Base-by-base conservation (phyloP, 768 basidiomycete genomes). In the Rubroboletus pulcherrimus region DNA sequence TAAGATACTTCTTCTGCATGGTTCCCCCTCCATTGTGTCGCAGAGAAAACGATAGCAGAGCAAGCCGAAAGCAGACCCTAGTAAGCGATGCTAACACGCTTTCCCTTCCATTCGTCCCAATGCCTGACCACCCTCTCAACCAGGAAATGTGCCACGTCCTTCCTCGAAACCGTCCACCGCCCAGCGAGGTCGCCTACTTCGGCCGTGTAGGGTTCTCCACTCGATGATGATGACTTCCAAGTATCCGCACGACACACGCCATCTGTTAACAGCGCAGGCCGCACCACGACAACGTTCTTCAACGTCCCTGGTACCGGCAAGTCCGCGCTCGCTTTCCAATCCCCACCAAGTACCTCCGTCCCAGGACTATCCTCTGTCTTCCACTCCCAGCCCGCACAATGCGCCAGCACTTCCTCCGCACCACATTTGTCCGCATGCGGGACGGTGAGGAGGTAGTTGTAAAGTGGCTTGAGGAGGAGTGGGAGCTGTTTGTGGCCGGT, bases 111-210 rank as follows among this genome's bases (percentile, higher is more conserved):
- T 49, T 81, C 72, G 7, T 75, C 64, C 87, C 86, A 85, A 19
- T 76, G 64, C 48, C 71, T 70, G 21, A 75, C 40, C 19, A 78
- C 61, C 0, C 69, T 74, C 46, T 85, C 78, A 4, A 76, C 79
- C 14, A 88, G 63, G 67, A 87, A 87, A 71, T 87, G 84, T 0
- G 81, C 83, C 2, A 85, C 82, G 63, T 89, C 86, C 61, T 73
- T 75, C 62, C 86, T 76, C 37, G 85, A 84, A 4, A 89, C 64
- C n/a, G 78, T 78, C 63, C 76, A 87, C 4, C 72, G 73, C 12
- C 66, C 55, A 4, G 34, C 7, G 11, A 81, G 11, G n/a, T 81
- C 76, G 17, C 65, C 71, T 33, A 75, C 79, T 12, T 69, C 72
- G 10, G 77, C 76, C 21, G 73, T 62, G 65, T 86, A 87, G 0